Conservation (phyloP, 768 basidiomycete genomes). For the Mrakia gelida region DNA sequence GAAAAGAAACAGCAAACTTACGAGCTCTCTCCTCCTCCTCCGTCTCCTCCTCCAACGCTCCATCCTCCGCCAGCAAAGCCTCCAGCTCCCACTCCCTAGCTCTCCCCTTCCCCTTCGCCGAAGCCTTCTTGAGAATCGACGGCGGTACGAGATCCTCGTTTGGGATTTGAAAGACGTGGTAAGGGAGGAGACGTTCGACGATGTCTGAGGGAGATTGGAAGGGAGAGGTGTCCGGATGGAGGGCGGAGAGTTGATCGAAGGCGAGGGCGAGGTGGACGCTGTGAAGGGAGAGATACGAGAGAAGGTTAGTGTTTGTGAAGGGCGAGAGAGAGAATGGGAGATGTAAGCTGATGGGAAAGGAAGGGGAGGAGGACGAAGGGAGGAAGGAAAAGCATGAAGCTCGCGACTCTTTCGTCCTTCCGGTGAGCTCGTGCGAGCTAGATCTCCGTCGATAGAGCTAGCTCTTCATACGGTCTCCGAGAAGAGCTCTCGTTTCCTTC, state of each 20-base stretch:
- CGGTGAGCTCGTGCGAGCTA: neutral
- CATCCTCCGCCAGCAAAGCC: slow-evolving; percentile 47
- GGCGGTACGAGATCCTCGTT: slow-evolving; percentile 55
- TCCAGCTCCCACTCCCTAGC: slow-evolving; percentile 42
- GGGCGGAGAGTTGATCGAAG: slow-evolving; percentile 58
- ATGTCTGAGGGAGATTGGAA: slow-evolving; percentile 62
- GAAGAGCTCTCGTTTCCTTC: no score
- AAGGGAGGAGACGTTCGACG: slow-evolving; percentile 68
- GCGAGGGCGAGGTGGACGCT: slow-evolving; percentile 48
- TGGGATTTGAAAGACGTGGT: slow-evolving; percentile 74
- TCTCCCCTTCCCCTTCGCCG: slow-evolving; percentile 60
- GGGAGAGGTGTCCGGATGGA: slow-evolving; percentile 65
- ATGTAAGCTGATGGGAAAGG: no score
- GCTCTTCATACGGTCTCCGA: no score
- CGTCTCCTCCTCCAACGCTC: slow-evolving; percentile 41
- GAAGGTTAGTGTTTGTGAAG: neutral
- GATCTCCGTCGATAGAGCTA: no score
- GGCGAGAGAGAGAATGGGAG: neutral
- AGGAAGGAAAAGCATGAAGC: no score
- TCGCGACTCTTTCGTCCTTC: neutral
- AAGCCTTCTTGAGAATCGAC: slow-evolving; percentile 45
- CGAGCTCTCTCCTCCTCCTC: slow-evolving; percentile 47
- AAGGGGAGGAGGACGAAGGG: no score
- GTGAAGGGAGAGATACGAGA: neutral
- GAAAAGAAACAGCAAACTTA: no score